Percentiles rank a stretch among this genome's conserved stretches.
Conservation (phyloP, 2,329 filamentous ascomycete species). For the Penicillium decumbens region DNA sequence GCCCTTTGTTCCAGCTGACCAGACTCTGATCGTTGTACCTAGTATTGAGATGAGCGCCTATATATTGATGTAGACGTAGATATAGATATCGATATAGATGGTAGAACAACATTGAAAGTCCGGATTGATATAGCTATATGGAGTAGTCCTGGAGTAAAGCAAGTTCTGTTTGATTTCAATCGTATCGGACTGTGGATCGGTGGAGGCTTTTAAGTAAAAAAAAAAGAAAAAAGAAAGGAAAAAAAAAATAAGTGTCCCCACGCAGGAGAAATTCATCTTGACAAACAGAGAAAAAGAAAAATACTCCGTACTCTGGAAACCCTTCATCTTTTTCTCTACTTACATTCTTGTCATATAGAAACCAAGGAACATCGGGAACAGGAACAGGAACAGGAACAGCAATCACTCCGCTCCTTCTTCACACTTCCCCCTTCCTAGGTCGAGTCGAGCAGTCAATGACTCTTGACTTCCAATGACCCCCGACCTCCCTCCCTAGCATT, state of each 20-base stretch:
- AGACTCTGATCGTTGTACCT: neutral
- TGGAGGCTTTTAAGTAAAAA: conserved; percentile 20
- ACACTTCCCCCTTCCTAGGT: neutral
- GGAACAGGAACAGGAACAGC: neutral
- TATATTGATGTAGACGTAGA: too few relatives aligned
- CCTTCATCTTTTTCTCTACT: conserved; percentile 2
- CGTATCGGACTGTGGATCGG: conserved; percentile 26
- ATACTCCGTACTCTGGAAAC: conserved; percentile 15
- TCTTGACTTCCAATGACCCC: conserved; percentile 6
- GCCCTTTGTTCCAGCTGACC: conserved; percentile 1
- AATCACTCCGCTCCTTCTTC: neutral
- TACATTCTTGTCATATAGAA: neutral
- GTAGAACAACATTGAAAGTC: too few relatives aligned
- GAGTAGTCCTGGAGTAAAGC: neutral
- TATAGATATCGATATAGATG: too few relatives aligned
- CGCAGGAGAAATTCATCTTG: conserved; percentile 19
- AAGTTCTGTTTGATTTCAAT: neutral
- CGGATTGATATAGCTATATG: too few relatives aligned
- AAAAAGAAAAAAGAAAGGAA: conserved; percentile 9
- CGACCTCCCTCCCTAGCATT: conserved; percentile 26
- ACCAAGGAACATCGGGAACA: neutral
- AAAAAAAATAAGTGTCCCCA: conserved; percentile 15
- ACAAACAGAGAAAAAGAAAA: conserved; percentile 39
- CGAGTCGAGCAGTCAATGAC: neutral
- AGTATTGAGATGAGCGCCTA: too few relatives aligned